Conservation (phyloP, 768 basidiomycete species). For the Phlebiopsis flavidoalba region DNA sequence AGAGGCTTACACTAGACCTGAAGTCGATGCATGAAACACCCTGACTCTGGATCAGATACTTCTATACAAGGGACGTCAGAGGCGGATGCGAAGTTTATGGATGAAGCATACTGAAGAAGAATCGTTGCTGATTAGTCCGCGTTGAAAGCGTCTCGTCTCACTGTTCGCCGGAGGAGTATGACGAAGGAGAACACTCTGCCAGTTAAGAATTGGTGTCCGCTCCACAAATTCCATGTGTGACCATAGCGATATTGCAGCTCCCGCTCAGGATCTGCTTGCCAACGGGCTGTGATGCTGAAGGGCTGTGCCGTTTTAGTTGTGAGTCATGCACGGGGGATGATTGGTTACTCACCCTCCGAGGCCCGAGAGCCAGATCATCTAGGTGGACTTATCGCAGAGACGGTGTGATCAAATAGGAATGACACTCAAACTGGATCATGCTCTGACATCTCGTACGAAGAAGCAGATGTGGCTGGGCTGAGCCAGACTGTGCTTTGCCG, state of each 20-base stretch:
- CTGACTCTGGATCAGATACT: constrained; percentile 39
- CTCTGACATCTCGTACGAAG: constrained; percentile 52
- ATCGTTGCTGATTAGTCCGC: constrained; percentile 47
- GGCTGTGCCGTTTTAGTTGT: too few species aligned
- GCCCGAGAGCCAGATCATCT: constrained; percentile 58
- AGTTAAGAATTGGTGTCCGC: constrained; percentile 47
- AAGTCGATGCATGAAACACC: constrained; percentile 42
- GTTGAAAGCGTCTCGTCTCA: constrained; percentile 46
- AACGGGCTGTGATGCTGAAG: constrained; percentile 56
- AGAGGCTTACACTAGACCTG: constrained; percentile 31
- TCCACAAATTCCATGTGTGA: constrained; percentile 53
- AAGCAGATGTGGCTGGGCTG: constrained; percentile 39
- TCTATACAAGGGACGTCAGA: constrained; percentile 23
- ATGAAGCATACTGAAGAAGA: constrained; percentile 45
- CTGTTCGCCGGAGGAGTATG: constrained; percentile 38
- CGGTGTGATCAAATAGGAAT: too few species aligned
- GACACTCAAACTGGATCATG: too few species aligned
- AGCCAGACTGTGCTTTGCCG: constrained; percentile 38
- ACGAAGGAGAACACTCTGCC: constrained; percentile 57
- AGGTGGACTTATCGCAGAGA: neutral
- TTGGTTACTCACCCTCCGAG: constrained; percentile 39
- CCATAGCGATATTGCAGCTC: constrained; percentile 37
- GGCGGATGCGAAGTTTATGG: neutral
- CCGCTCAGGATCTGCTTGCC: constrained; percentile 42
- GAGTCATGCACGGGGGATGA: neutral